Percentiles rank a stretch among this genome's conserved stretches.
Evolutionary conservation across 176 grass and related monocot genomes (phyloP).

Genomic region (Avena insularis): DNA sequence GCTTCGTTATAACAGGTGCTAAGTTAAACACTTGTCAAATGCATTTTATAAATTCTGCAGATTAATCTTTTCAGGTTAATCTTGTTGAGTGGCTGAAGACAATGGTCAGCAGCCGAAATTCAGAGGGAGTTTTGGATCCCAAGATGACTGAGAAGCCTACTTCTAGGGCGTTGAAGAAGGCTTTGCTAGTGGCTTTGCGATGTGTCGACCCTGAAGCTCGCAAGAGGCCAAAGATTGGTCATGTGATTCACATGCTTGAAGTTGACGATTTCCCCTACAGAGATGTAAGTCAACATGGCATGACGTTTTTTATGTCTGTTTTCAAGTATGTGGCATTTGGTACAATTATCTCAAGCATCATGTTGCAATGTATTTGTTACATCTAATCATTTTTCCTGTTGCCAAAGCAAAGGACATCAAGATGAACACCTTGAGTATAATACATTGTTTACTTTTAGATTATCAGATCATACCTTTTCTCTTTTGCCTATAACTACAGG

Average conservation of each 20-base stretch:
- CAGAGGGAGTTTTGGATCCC: conserved; percentile 94
- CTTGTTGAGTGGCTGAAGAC: conserved; percentile 97
- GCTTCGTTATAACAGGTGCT: background rate
- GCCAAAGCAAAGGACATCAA: conserved; percentile 7
- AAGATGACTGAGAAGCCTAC: conserved; percentile 90
- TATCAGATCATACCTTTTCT: background rate
- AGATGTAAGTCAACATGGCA: conserved; percentile 67
- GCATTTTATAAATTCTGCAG: conserved; percentile 26
- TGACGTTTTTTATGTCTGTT: background rate
- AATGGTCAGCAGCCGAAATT: conserved; percentile 93
- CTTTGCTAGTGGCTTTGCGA: conserved; percentile 86
- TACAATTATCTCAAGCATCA: background rate
- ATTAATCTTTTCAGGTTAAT: conserved; percentile 76
- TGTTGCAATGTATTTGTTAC: conserved; percentile 4
- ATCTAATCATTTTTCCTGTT: background rate
- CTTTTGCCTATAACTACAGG: background rate
- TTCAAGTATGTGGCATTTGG: background rate
- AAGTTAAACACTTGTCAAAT: conserved; percentile 23
- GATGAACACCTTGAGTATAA: background rate
- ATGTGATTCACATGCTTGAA: conserved; percentile 99
- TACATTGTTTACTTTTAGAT: conserved; percentile 19
- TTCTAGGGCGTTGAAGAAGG: conserved; percentile 84
- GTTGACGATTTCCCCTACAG: conserved; percentile 97
- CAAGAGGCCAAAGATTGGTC: conserved; percentile 96
- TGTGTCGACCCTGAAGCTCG: conserved; percentile 96